Evolutionary conservation across 2,329 filamentous ascomycete species (phyloP).

Genomic region (Ophiostoma sp.): DNA sequence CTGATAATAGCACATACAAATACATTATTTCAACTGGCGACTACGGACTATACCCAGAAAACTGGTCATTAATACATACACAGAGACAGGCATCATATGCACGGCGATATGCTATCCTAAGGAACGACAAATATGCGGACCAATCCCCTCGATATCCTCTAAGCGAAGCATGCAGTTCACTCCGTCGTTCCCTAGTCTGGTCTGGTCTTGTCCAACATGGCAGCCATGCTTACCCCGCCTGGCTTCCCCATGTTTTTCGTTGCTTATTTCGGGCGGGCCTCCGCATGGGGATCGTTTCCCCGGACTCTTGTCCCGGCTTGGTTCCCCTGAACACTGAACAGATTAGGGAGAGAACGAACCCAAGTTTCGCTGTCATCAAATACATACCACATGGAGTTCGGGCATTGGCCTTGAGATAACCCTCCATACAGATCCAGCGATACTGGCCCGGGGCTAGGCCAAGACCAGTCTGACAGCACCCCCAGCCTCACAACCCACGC

Average conservation of each 20-base stretch:
- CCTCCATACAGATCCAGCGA: slow-evolving; percentile 7
- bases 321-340: neutral
- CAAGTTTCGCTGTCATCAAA: neutral
- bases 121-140: neutral
- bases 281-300: slow-evolving; percentile 7
- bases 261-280: neutral
- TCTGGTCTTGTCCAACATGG: neutral
- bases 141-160: neutral
- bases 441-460: neutral
- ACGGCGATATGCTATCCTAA: neutral
- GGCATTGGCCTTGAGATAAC: neutral
- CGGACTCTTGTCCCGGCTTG: neutral
- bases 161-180: neutral
- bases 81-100: neutral
- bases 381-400: neutral
- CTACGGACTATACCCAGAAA: too few species aligned
- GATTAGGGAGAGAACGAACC: neutral
- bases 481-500: neutral
- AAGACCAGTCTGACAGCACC: neutral
- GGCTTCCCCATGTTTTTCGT: neutral
- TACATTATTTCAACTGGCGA: too few species aligned
- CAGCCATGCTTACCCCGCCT: slow-evolving; percentile 5
- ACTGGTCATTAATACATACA: neutral
- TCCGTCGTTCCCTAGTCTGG: neutral
- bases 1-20: too few species aligned